phyloP scores from a whole-genome alignment of 495 filamentous ascomycete species.

The Tetracladium marchalianum region DNA sequence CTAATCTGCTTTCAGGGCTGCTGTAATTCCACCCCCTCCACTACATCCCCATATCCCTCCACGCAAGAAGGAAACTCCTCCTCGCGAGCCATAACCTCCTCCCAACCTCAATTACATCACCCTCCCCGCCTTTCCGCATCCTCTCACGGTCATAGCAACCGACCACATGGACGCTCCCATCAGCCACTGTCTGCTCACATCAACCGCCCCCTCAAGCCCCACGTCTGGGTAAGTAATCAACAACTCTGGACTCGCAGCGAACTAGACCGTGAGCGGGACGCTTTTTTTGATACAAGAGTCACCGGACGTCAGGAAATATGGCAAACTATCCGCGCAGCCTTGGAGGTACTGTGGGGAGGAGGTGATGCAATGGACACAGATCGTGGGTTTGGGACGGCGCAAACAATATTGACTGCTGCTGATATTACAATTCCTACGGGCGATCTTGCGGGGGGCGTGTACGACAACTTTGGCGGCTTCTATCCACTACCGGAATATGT shows the following conservation, averaged over 20 bases:
- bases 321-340: conserved; percentile 56
- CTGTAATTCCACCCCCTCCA: conserved; percentile 9
- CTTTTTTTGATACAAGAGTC: conserved; percentile 79
- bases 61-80: conserved; percentile 10
- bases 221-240: conserved; percentile 36
- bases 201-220: conserved; percentile 22
- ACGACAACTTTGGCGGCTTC: conserved; percentile 65
- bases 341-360: conserved; percentile 54
- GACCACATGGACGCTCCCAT: conserved; percentile 1
- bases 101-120: conserved; percentile 14
- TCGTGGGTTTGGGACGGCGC: conserved; percentile 55
- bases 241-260: conserved; percentile 33
- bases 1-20: conserved; percentile 12
- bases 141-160: conserved; percentile 5
- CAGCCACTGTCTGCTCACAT: conserved; percentile 4
- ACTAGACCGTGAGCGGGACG: conserved; percentile 38
- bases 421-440: conserved; percentile 72
- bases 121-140: conserved; percentile 12
- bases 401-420: conserved; percentile 66
- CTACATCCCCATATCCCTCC: conserved; percentile 12
- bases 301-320: conserved; percentile 69
- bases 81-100: conserved; percentile 14
- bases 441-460: conserved; percentile 62
- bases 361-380: conserved; percentile 18
- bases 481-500: conserved; percentile 72